A percentile compares a stretch with the other conserved stretches of the same genome.
These are phyloP conservation scores for Hysterium pulicare DNA, from an alignment of 2,329 filamentous ascomycete species.

Conservation along the genomic window DNA sequence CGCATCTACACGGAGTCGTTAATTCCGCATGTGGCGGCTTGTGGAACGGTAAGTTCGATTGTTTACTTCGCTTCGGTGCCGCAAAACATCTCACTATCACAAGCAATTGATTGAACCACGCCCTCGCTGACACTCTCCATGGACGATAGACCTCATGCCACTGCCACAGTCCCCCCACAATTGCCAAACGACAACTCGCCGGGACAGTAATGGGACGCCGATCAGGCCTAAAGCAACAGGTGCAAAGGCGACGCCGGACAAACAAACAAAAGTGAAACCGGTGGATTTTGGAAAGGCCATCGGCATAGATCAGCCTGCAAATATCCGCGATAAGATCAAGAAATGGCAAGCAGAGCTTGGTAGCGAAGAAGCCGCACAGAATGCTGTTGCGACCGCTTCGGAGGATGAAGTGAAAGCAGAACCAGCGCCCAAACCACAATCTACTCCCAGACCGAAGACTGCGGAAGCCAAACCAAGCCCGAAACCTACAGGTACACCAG, in stretches of 20 bases:
- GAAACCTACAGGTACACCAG: constrained; percentile 23
- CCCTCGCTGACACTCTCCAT: not conserved
- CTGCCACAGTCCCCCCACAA: constrained; percentile 5
- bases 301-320: constrained; percentile 41
- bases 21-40: not conserved
- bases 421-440: constrained; percentile 16
- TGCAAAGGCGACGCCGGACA: constrained; percentile 16
- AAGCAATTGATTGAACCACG: not conserved
- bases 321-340: constrained; percentile 71
- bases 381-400: constrained; percentile 9
- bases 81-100: not conserved
- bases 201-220: constrained; percentile 27
- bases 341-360: constrained; percentile 79
- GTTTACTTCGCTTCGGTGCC: not conserved
- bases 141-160: constrained; percentile 1
- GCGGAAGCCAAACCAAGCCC: constrained; percentile 26
- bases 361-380: constrained; percentile 37
- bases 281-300: constrained; percentile 40
- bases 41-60: not conserved
- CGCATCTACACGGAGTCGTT: not conserved
- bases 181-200: constrained; percentile 11
- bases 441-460: constrained; percentile 24
- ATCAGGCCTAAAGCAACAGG: constrained; percentile 19
- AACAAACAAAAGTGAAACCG: constrained; percentile 30
- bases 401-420: constrained; percentile 8